phyloP scores from a whole-genome alignment of 495 filamentous ascomycete genomes.

The Penicillium egyptiacum region DNA sequence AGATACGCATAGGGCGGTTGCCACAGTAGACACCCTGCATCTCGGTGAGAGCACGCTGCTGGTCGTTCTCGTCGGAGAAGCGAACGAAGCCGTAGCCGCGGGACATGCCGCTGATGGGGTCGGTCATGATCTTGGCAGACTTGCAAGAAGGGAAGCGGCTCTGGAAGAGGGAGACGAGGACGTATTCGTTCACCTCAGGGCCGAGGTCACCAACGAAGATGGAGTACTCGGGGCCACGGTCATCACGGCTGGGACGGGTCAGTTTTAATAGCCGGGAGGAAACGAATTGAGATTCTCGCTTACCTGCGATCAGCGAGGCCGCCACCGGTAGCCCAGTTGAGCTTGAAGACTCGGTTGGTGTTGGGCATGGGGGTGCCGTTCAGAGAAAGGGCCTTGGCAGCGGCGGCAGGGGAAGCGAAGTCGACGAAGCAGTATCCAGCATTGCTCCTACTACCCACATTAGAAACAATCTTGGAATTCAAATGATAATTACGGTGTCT shows the following conservation, averaged over 20 bases:
- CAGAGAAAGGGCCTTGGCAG: slow-evolving; percentile 81
- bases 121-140: slow-evolving; percentile 99
- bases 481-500: slow-evolving; percentile 30
- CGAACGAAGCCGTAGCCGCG: slow-evolving; percentile 98
- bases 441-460: slow-evolving; percentile 70
- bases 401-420: slow-evolving; percentile 79
- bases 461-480: slow-evolving; percentile 37
- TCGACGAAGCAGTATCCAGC: slow-evolving; percentile 99
- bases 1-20: slow-evolving; percentile 98
- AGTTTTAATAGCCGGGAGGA: not conserved
- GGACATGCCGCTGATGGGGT: slow-evolving; percentile 96
- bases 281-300: slow-evolving; percentile 25
- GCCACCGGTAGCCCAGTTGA: slow-evolving; percentile 98
- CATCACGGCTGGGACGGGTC: slow-evolving; percentile 65
- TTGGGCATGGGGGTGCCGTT: slow-evolving; percentile 94
- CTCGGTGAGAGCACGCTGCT: slow-evolving; percentile 90
- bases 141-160: slow-evolving; percentile 95
- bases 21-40: slow-evolving; percentile 99
- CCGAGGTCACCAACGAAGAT: slow-evolving; percentile 99
- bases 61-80: slow-evolving; percentile 90
- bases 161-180: slow-evolving; percentile 95
- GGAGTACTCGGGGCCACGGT: slow-evolving; percentile 91
- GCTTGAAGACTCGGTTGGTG: slow-evolving; percentile 92
- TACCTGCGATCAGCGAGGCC: slow-evolving; percentile 91
- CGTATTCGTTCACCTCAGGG: slow-evolving; percentile 98